A percentile compares a stretch with the other conserved stretches of the same genome.
Conservation (phyloP, 2,329 filamentous ascomycete genomes). For the Fusarium sp. region DNA sequence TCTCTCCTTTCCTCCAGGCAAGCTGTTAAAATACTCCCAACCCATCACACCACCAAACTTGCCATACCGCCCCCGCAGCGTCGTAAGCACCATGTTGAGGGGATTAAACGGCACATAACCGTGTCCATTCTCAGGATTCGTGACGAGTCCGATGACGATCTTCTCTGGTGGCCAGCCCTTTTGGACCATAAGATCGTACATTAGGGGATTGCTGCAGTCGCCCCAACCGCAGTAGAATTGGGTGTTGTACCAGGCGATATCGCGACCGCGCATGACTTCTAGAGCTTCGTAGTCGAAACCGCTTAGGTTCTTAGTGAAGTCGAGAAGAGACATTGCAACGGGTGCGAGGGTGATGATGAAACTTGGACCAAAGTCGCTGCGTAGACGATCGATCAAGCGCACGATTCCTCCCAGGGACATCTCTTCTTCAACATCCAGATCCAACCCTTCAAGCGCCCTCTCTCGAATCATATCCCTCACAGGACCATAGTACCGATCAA, state of each 20-base stretch:
- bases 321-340: slow-evolving; percentile 77
- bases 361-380: slow-evolving; percentile 72
- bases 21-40: slow-evolving; percentile 93
- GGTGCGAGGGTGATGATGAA: slow-evolving; percentile 87
- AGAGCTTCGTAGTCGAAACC: slow-evolving; percentile 85
- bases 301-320: slow-evolving; percentile 70
- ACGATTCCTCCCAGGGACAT: slow-evolving; percentile 75
- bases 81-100: slow-evolving; percentile 56
- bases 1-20: slow-evolving; percentile 69
- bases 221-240: slow-evolving; percentile 97
- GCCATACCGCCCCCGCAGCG: slow-evolving; percentile 63
- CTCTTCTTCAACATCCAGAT: slow-evolving; percentile 83
- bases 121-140: slow-evolving; percentile 78
- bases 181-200: slow-evolving; percentile 64
- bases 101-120: slow-evolving; percentile 63
- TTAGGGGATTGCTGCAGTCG: slow-evolving; percentile 56
- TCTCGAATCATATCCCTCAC: slow-evolving; percentile 72
- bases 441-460: slow-evolving; percentile 74
- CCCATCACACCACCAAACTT: slow-evolving; percentile 90
- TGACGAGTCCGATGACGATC: slow-evolving; percentile 84
- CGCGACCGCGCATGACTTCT: slow-evolving; percentile 71
- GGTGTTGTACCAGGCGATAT: slow-evolving; percentile 87
- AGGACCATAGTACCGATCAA: slow-evolving; percentile 79
- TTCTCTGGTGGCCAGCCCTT: slow-evolving; percentile 78
- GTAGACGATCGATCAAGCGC: slow-evolving; percentile 73